These are phyloP conservation scores for Arthroderma sp. DNA, from an alignment of 2,329 filamentous ascomycete species.

Conservation along the genomic window DNA sequence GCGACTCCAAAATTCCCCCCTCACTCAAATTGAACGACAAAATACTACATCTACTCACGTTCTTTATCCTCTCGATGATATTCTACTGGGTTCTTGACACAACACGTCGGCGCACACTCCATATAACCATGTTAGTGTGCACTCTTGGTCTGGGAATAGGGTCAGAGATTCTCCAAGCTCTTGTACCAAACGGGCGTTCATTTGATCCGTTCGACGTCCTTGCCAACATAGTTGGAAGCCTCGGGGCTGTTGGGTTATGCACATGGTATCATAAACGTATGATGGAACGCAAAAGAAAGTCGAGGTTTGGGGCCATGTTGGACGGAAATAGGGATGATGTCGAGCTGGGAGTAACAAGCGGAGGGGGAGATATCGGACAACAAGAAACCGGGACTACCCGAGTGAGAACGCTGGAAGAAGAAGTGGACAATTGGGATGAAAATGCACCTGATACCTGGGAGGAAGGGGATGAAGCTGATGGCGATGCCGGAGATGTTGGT, in stretches of 20 bases:
- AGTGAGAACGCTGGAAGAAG: slow-evolving; percentile 52
- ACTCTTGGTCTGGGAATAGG: slow-evolving; percentile 48
- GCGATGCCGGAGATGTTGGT: slow-evolving; percentile 2
- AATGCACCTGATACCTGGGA: slow-evolving; percentile 59
- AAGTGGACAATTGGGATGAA: slow-evolving; percentile 90
- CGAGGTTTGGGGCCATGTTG: slow-evolving; percentile 57
- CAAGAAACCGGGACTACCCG: slow-evolving; percentile 54
- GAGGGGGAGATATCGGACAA: slow-evolving; percentile 21
- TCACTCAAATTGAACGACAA: slow-evolving; percentile 68
- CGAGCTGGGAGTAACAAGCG: slow-evolving; percentile 7
- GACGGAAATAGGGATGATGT: slow-evolving; percentile 27
- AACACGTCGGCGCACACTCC: slow-evolving; percentile 66
- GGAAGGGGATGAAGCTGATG: slow-evolving; percentile 37
- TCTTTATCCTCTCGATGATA: slow-evolving; percentile 68
- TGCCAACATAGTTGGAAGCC: slow-evolving; percentile 72
- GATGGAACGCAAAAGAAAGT: slow-evolving; percentile 70
- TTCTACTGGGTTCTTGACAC: slow-evolving; percentile 99
- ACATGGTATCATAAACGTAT: slow-evolving; percentile 92
- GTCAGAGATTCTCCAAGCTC: slow-evolving; percentile 43
- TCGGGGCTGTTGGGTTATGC: slow-evolving; percentile 58
- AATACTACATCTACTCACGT: slow-evolving; percentile 69
- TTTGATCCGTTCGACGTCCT: slow-evolving; percentile 76
- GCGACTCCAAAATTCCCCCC: slow-evolving; percentile 24
- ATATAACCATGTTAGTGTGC: slow-evolving; percentile 71
- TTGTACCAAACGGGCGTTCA: slow-evolving; percentile 58